These are phyloP conservation scores for Taphrina deformans DNA, from an alignment of 1,139 yeast species.

Conservation along the genomic window DNA sequence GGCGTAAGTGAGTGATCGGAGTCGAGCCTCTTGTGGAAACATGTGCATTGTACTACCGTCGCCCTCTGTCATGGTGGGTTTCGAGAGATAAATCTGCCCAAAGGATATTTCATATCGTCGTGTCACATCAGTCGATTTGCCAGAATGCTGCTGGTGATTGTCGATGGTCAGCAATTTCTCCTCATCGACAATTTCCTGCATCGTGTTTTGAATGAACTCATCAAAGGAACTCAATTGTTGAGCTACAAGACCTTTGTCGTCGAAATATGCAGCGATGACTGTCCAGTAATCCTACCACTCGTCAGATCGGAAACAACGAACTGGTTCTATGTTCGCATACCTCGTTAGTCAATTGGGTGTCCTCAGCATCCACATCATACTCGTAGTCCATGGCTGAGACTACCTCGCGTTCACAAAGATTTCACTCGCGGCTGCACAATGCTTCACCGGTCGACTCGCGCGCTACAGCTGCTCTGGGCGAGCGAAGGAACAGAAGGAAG, in stretches of 20 bases:
- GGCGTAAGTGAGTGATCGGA: conserved; percentile 92
- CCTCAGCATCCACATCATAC: conserved; percentile 25
- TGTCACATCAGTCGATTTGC: conserved; percentile 83
- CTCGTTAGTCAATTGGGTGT: conserved; percentile 32
- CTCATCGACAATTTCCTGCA: conserved; percentile 95
- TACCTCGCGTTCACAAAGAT: background rate
- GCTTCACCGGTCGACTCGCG: background rate
- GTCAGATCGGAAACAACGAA: no score
- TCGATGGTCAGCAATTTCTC: conserved; percentile 91
- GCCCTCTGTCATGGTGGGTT: conserved; percentile 98
- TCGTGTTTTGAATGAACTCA: conserved; percentile 93
- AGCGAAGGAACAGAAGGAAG: background rate
- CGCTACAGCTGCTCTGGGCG: background rate
- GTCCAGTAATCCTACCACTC: conserved; percentile 96
- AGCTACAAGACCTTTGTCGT: conserved; percentile 93
- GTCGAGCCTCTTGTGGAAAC: conserved; percentile 97
- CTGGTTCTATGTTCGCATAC: no score
- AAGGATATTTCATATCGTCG: conserved; percentile 92
- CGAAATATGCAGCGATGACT: conserved; percentile 92
- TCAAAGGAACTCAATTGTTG: conserved; percentile 98
- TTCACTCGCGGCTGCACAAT: background rate
- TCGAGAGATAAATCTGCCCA: conserved; percentile 93
- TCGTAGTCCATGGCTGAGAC: conserved; percentile 13
- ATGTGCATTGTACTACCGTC: conserved; percentile 99
- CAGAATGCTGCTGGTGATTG: conserved; percentile 96